These are phyloP conservation scores for Marchantia paleacea DNA, from an alignment of 225 moss, liverwort and hornwort species.

Conservation along the genomic window DNA sequence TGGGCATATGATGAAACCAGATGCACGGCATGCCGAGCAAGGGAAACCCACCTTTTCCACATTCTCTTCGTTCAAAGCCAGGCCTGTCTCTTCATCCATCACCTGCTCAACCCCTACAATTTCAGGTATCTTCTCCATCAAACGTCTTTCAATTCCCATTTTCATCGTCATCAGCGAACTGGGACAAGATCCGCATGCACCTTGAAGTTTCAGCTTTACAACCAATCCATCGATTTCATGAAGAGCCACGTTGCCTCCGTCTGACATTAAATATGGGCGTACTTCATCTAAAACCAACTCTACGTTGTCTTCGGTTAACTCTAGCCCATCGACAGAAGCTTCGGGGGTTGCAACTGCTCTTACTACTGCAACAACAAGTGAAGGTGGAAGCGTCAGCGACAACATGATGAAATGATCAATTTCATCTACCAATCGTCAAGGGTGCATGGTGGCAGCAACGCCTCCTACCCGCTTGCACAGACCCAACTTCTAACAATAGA, in stretches of 20 bases:
- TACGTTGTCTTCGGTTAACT: slow-evolving; percentile 88
- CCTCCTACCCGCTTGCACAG: neutral
- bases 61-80: slow-evolving; percentile 79
- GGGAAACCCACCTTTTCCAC: slow-evolving; percentile 53
- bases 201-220: slow-evolving; percentile 86
- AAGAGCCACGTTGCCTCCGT: slow-evolving; percentile 90
- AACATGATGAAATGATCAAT: neutral
- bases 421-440: no score
- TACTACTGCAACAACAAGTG: slow-evolving; percentile 22
- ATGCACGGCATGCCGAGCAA: neutral
- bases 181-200: slow-evolving; percentile 92
- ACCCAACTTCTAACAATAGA: neutral
- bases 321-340: slow-evolving; percentile 64
- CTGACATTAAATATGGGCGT: slow-evolving; percentile 88
- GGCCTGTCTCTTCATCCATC: slow-evolving; percentile 90
- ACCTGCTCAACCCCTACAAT: slow-evolving; percentile 89
- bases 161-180: slow-evolving; percentile 96
- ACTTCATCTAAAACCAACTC: slow-evolving; percentile 88
- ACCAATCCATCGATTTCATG: slow-evolving; percentile 87
- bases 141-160: slow-evolving; percentile 91
- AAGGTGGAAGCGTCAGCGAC: neutral
- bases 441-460: neutral
- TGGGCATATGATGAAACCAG: neutral
- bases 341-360: slow-evolving; percentile 70
- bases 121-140: slow-evolving; percentile 90